phyloP scores from a whole-genome alignment of 2,329 filamentous ascomycete genomes.

The Nannizziopsis arthrosporioides region DNA sequence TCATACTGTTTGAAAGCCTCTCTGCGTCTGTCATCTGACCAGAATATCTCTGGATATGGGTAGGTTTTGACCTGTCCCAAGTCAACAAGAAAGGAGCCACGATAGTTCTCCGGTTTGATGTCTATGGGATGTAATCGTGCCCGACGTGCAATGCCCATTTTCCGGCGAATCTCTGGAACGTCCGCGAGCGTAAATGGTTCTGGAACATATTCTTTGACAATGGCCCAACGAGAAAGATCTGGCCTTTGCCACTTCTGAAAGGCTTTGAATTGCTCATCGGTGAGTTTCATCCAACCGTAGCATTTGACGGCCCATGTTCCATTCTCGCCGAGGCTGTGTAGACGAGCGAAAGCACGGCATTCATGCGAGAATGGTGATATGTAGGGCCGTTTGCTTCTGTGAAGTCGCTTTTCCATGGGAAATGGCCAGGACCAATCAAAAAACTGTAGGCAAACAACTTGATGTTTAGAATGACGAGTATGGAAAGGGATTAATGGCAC shows the following conservation, averaged over 20 bases:
- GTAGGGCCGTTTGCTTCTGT: not conserved
- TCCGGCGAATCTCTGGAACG: constrained; percentile 12
- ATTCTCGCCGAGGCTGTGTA: constrained; percentile 12
- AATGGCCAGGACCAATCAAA: not conserved
- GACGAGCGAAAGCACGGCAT: constrained; percentile 12
- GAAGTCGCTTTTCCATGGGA: not conserved
- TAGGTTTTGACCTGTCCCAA: constrained; percentile 8
- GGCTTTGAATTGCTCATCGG: constrained; percentile 5
- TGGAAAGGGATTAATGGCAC: not conserved
- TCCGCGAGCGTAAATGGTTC: constrained; percentile 3
- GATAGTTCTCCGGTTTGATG: constrained; percentile 11
- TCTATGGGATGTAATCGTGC: constrained; percentile 11
- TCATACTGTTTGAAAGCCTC: constrained; percentile 1
- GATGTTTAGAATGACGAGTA: not conserved
- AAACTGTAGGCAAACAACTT: not conserved
- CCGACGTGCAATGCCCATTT: constrained; percentile 12
- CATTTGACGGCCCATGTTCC: constrained; percentile 15
- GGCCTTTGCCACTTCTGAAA: not conserved
- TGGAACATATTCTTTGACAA: constrained; percentile 13
- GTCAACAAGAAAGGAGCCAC: constrained; percentile 12
- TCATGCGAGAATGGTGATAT: constrained; percentile 10
- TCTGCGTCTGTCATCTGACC: constrained; percentile 1
- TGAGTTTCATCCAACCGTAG: constrained; percentile 14
- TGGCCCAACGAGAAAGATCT: constrained; percentile 8
- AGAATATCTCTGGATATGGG: constrained; percentile 9